Base-by-base conservation (phyloP, 192 early-diverging fungal species). In the Coemansia sp. region DNA sequence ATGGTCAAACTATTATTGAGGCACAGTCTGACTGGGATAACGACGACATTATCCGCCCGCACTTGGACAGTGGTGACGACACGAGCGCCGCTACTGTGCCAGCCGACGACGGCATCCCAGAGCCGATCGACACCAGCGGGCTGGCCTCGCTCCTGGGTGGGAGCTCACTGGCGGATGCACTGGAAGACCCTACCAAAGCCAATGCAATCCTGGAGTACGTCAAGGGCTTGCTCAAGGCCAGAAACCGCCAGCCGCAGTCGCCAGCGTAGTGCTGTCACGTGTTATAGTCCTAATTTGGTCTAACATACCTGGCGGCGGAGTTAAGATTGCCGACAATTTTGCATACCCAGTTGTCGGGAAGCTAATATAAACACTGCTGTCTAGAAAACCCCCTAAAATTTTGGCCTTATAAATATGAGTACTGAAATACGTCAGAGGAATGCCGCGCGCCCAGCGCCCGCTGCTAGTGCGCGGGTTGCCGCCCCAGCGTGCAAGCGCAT, bases 181-280 rank as follows among this genome's bases (percentile, higher is more conserved):
- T 78, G 27, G 75, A 78, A 14, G 75, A 78, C 23, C 75, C 75
- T 1, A 40, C 55, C 17, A 66, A 63, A 22, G 68, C 75, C 20
- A 56, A 59, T n/a, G 56, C 68, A 5, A 78, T 78, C 29, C 43
- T 78, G 28, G 65, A 78, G 32, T 78, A 78, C 26, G 70, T 78
- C 48, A 78, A 78, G 53, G 54, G 53, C 11, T 50, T 78, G 42
- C 58, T 78, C 17, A 54, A 46, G 29, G 64, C 68, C 46, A 62
- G 58, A 20, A 67, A 67, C 56, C 32, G 45, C 38, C 54, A 53
- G 36, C 15, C 53, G 29, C 53, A 43, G 28, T 22, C 50, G 9
- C 14, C 35, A 26, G 9, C 60, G 20, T 45, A 28, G 12, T 9
- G 8, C 4, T 34, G 25, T 60, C 58, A 60, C 58, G 41, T 60